Percentiles rank a stretch among this genome's conserved stretches.
Evolutionary conservation across 164 flowering plant genomes (phyloP).

Genomic region (Dillenia suffruticosa): DNA sequence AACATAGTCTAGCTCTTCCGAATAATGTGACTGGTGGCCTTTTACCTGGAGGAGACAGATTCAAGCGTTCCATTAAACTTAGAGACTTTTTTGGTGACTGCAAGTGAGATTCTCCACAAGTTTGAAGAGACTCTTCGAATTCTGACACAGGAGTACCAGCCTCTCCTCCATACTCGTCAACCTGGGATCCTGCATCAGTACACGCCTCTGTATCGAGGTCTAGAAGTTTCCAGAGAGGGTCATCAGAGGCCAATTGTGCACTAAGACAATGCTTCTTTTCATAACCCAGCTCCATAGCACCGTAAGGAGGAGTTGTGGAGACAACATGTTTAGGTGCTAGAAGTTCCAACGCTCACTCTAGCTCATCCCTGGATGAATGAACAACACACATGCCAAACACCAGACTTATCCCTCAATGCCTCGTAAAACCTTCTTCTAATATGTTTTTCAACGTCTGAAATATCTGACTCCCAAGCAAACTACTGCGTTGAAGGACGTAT

Average conservation of each 20-base stretch:
- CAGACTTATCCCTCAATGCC: slow-evolving; percentile 63
- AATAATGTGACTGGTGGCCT: slow-evolving; percentile 58
- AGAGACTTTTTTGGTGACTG: slow-evolving; percentile 15
- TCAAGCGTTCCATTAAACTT: slow-evolving; percentile 14
- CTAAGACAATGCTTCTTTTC: slow-evolving; percentile 47
- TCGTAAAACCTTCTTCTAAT: slow-evolving; percentile 31
- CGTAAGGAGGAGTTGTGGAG: slow-evolving; percentile 72
- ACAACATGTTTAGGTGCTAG: slow-evolving; percentile 75
- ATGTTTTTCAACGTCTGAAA: slow-evolving; percentile 23
- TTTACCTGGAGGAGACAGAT: slow-evolving; percentile 42
- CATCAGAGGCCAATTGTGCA: slow-evolving; percentile 28
- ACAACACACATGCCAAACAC: slow-evolving; percentile 91
- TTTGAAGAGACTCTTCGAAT: slow-evolving; percentile 9
- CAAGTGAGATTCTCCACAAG: slow-evolving; percentile 15
- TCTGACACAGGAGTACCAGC: slow-evolving; percentile 11
- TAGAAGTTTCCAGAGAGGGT: slow-evolving; percentile 64
- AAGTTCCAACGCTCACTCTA: slow-evolving; percentile 80
- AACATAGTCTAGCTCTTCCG: slow-evolving; percentile 68
- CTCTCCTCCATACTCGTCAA: not conserved
- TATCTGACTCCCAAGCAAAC: slow-evolving; percentile 62
- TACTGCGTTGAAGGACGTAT: slow-evolving; percentile 87
- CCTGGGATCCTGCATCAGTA: slow-evolving; percentile 11
- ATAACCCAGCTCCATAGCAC: slow-evolving; percentile 75
- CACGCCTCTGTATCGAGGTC: slow-evolving; percentile 34
- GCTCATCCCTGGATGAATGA: slow-evolving; percentile 81